A percentile compares a stretch with the other conserved stretches of the same genome.
These are phyloP conservation scores for Pleurotus tuoliensis DNA, from an alignment of 768 basidiomycete genomes.

Conservation along the genomic window DNA sequence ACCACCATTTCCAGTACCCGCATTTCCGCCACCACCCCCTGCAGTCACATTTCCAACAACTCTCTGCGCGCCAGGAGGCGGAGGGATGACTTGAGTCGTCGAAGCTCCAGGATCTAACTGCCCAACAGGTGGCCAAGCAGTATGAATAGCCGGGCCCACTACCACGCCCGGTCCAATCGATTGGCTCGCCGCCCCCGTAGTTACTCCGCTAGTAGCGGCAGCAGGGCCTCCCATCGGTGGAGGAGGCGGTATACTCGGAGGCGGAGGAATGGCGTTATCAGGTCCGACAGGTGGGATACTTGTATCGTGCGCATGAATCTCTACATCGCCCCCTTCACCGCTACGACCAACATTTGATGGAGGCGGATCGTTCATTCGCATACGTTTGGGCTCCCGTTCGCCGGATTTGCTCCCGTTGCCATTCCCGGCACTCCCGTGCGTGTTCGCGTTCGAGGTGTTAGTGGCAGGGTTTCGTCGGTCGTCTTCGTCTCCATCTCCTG, in stretches of 20 bases:
- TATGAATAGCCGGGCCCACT: constrained; percentile 2
- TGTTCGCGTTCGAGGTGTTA: background rate
- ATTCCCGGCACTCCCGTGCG: background rate
- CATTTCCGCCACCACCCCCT: constrained; percentile 18
- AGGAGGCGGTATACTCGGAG: constrained; percentile 4
- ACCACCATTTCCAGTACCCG: background rate
- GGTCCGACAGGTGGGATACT: constrained; percentile 11
- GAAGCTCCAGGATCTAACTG: background rate
- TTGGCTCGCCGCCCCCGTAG: background rate
- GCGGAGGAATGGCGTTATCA: background rate
- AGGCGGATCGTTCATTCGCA: constrained; percentile 27
- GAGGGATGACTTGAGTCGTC: constrained; percentile 1
- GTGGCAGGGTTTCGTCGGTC: too few species aligned
- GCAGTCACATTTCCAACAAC: constrained; percentile 25
- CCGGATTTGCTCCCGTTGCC: constrained; percentile 8
- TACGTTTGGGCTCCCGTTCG: constrained; percentile 32
- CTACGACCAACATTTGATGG: too few species aligned
- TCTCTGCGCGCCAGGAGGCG: constrained; percentile 12
- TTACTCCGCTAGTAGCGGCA: background rate
- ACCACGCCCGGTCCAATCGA: constrained; percentile 2
- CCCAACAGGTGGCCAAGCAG: constrained; percentile 4
- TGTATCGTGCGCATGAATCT: constrained; percentile 18
- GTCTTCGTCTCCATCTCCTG: too few species aligned
- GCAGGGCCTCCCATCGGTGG: background rate
- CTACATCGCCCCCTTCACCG: constrained; percentile 11